Conservation (phyloP, 257 asterid genomes). For the Scutellaria barbata region DNA sequence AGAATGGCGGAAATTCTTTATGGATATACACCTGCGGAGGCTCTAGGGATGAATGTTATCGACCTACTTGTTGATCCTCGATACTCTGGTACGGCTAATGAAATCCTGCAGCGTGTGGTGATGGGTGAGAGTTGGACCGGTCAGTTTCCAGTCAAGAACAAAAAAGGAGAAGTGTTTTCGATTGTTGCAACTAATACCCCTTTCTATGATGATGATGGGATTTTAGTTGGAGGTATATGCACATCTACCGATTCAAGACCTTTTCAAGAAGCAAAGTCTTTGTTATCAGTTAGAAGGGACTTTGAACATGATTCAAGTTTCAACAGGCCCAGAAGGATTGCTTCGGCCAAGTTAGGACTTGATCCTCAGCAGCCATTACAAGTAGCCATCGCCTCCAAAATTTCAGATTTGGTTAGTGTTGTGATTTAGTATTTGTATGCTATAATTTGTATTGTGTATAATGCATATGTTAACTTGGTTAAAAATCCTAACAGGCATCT, state of each 20-base stretch:
- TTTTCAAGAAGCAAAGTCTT: constrained; percentile 55
- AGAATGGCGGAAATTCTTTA: constrained; percentile 71
- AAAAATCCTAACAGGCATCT: constrained; percentile 63
- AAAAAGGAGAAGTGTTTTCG: constrained; percentile 62
- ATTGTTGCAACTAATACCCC: constrained; percentile 74
- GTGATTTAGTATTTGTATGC: background rate
- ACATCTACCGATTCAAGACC: constrained; percentile 68
- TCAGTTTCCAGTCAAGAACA: constrained; percentile 71
- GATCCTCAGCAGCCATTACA: constrained; percentile 86
- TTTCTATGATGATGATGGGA: constrained; percentile 78
- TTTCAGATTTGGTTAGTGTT: constrained; percentile 77
- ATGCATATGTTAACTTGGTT: constrained; percentile 37
- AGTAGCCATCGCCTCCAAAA: constrained; percentile 75
- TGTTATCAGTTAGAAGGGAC: constrained; percentile 39
- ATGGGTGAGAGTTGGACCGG: constrained; percentile 91
- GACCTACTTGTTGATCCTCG: constrained; percentile 56
- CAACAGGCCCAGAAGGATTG: constrained; percentile 51
- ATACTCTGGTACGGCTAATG: constrained; percentile 50
- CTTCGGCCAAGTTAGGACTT: constrained; percentile 66
- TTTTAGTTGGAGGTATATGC: constrained; percentile 67
- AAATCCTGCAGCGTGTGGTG: constrained; percentile 55
- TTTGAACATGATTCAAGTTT: constrained; percentile 47
- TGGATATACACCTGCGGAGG: constrained; percentile 78
- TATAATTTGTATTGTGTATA: constrained; percentile 2
- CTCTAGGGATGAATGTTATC: constrained; percentile 60